Evolutionary conservation across 176 grass and related monocot genomes (phyloP).

Genomic region (Aegilops tauschii): DNA sequence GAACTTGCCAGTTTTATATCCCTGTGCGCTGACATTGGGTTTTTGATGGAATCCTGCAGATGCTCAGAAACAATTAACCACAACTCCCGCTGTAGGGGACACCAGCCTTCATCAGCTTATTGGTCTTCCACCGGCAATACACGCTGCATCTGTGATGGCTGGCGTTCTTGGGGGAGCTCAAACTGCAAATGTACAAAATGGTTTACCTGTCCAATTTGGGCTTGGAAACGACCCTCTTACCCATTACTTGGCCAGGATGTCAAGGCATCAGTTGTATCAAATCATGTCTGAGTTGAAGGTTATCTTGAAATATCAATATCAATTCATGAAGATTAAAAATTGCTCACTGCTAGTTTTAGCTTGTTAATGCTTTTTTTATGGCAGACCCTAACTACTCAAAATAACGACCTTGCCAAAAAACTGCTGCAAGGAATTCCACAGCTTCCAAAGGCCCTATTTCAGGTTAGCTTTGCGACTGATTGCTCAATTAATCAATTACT

Average conservation of each 20-base stretch:
- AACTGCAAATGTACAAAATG: slow-evolving; percentile 58
- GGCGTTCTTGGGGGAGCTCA: slow-evolving; percentile 76
- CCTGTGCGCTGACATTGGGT: neutral
- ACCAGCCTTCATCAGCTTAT: slow-evolving; percentile 65
- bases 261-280: slow-evolving; percentile 74
- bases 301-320: slow-evolving; percentile 11
- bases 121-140: slow-evolving; percentile 72
- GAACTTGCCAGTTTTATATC: slow-evolving; percentile 23
- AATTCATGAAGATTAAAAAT: slow-evolving; percentile 6
- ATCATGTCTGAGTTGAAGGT: slow-evolving; percentile 96
- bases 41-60: slow-evolving; percentile 43
- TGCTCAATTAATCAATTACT: slow-evolving; percentile 9
- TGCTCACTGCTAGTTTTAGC: slow-evolving; percentile 4
- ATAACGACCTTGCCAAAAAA: slow-evolving; percentile 56
- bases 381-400: slow-evolving; percentile 73
- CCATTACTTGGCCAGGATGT: slow-evolving; percentile 86
- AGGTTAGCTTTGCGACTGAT: slow-evolving; percentile 51
- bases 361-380: slow-evolving; percentile 14
- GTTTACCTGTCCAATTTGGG: slow-evolving; percentile 64
- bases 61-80: slow-evolving; percentile 55
- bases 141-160: slow-evolving; percentile 71
- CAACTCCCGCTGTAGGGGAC: slow-evolving; percentile 42
- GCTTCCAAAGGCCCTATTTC: slow-evolving; percentile 85
- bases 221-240: slow-evolving; percentile 88
- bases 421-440: slow-evolving; percentile 70